Percentiles rank a stretch among this genome's conserved stretches.
These are phyloP conservation scores for Parachlorella kessleri DNA, from an alignment of 139 green algal genomes.

Conservation along the genomic window DNA sequence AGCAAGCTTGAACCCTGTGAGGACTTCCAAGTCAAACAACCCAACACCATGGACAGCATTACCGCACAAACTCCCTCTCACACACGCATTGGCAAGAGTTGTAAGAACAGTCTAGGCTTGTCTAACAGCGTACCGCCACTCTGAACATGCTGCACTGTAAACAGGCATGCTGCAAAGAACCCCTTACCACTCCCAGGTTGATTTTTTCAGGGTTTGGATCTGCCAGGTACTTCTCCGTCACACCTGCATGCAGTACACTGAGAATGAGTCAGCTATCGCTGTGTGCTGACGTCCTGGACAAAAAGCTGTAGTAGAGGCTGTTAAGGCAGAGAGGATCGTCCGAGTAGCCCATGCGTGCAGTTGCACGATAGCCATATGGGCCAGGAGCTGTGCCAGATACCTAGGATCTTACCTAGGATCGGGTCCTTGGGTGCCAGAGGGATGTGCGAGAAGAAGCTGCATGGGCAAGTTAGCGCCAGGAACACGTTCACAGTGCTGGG, in stretches of 20 bases:
- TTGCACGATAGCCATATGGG: too few relatives aligned
- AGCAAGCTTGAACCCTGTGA: conserved; percentile 17
- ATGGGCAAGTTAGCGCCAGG: too few relatives aligned
- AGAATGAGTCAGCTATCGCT: too few relatives aligned
- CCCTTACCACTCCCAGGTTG: conserved; percentile 86
- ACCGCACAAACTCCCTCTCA: not conserved
- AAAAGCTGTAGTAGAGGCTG: too few relatives aligned
- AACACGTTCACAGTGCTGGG: too few relatives aligned
- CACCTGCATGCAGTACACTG: not conserved
- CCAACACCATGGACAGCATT: not conserved
- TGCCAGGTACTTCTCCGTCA: conserved; percentile 64
- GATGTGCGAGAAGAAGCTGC: not conserved
- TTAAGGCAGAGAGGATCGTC: too few relatives aligned
- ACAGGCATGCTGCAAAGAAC: not conserved
- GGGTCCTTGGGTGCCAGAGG: not conserved
- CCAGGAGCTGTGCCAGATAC: too few relatives aligned
- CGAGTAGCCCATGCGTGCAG: too few relatives aligned
- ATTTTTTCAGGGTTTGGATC: conserved; percentile 85
- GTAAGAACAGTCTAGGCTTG: not conserved
- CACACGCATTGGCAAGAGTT: conserved; percentile 5
- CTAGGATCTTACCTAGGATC: not conserved
- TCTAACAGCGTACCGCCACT: not conserved
- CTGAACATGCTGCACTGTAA: not conserved
- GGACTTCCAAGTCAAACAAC: not conserved
- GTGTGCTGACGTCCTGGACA: too few relatives aligned